A percentile compares a stretch with the other conserved stretches of the same genome.
Evolutionary conservation across 2,329 filamentous ascomycete species (phyloP).

Genomic region (Drechslerella dactyloides): DNA sequence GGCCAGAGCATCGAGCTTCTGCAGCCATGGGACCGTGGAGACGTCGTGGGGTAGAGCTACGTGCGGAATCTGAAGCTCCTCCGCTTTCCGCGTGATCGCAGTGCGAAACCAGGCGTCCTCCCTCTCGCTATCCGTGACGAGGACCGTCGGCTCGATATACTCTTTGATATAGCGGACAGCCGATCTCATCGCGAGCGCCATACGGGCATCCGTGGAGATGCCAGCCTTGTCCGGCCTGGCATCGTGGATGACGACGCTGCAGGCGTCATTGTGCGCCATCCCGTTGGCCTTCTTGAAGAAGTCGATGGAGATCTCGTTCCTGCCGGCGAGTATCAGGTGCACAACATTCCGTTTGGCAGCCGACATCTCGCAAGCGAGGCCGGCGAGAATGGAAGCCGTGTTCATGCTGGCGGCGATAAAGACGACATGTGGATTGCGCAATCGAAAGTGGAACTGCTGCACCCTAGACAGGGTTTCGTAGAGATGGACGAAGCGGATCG

Average conservation of each 20-base stretch:
- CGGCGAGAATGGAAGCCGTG: conserved; percentile 53
- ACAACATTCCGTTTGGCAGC: conserved; percentile 72
- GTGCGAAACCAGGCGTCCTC: conserved; percentile 74
- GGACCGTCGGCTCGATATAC: conserved; percentile 77
- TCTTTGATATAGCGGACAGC: conserved; percentile 74
- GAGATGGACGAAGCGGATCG: conserved; percentile 37
- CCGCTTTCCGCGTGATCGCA: conserved; percentile 66
- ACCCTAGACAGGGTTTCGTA: conserved; percentile 42
- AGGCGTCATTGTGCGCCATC: conserved; percentile 65
- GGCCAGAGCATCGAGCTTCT: conserved; percentile 74
- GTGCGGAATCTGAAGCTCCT: conserved; percentile 65
- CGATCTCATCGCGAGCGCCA: conserved; percentile 69
- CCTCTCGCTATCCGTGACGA: conserved; percentile 71
- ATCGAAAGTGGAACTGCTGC: conserved; percentile 24
- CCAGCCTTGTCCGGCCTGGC: conserved; percentile 76
- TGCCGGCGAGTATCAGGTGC: conserved; percentile 80
- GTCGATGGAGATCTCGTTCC: conserved; percentile 71
- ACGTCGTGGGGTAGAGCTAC: conserved; percentile 75
- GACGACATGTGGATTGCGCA: conserved; percentile 50
- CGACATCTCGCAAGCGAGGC: conserved; percentile 84
- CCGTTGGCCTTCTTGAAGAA: conserved; percentile 79
- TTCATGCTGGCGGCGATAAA: conserved; percentile 54
- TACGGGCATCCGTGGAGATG: conserved; percentile 72
- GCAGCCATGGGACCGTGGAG: conserved; percentile 75
- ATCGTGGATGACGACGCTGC: conserved; percentile 72